phyloP scores from a whole-genome alignment of 73 alveolate genomes.

The Vitrella brassicaformis region DNA sequence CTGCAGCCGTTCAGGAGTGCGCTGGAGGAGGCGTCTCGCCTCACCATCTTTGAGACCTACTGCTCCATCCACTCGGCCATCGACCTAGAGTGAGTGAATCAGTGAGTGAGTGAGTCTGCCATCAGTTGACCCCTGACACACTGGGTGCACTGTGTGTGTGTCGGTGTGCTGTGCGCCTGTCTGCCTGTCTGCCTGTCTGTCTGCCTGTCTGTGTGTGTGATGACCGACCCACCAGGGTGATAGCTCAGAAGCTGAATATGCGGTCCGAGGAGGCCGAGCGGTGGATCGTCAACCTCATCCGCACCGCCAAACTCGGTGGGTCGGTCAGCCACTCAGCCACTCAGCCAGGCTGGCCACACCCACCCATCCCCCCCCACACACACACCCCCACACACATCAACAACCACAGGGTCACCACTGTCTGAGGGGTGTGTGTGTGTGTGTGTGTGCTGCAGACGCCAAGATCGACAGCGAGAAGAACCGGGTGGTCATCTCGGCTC shows the following conservation, averaged over 20 bases:
- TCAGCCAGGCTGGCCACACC: too few relatives aligned
- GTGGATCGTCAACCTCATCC: not conserved
- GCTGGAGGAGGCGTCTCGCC: not conserved
- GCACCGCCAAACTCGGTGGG: not conserved
- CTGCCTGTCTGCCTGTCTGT: too few relatives aligned
- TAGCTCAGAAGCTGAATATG: not conserved
- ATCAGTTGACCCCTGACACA: too few relatives aligned
- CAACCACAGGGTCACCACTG: too few relatives aligned
- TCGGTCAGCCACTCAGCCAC: too few relatives aligned
- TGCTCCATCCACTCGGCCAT: not conserved
- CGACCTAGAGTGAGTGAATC: not conserved
- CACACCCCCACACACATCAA: too few relatives aligned
- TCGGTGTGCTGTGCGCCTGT: too few relatives aligned
- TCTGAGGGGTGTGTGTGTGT: too few relatives aligned
- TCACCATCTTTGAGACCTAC: not conserved
- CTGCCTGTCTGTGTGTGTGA: not conserved
- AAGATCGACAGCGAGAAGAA: not conserved
- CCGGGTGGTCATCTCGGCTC: not conserved
- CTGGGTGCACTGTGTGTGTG: too few relatives aligned
- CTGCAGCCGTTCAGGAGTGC: not conserved
- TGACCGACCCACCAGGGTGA: too few relatives aligned
- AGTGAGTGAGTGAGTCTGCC: not conserved
- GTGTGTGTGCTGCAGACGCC: too few relatives aligned
- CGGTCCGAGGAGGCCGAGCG: not conserved
- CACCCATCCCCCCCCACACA: too few relatives aligned